phyloP scores from a whole-genome alignment of 306 rosid genomes.

The Begonia loranthoides region DNA sequence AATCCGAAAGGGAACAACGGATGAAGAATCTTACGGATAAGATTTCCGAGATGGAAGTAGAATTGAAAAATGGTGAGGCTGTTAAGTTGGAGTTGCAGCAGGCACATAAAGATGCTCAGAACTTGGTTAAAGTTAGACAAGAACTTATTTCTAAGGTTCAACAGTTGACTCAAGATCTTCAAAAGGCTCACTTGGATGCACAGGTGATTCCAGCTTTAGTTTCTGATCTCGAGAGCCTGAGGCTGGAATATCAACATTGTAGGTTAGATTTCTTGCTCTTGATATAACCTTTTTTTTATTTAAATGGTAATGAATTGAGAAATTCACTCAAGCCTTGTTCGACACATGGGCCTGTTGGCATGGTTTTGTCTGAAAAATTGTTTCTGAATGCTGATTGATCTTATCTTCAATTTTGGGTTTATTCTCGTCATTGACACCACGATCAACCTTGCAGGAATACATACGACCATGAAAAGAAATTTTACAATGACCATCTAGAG shows the following conservation, averaged over 20 bases:
- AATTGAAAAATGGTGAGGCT: slow-evolving; percentile 41
- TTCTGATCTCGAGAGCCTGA: slow-evolving; percentile 60
- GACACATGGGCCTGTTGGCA: no score
- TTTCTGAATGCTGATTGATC: no score
- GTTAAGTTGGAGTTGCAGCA: slow-evolving; percentile 32
- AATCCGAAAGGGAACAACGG: slow-evolving; percentile 78
- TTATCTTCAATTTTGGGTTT: no score
- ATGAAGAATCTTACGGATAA: slow-evolving; percentile 37
- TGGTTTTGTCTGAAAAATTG: no score
- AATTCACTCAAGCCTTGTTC: no score
- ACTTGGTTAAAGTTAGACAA: slow-evolving; percentile 47
- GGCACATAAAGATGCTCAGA: slow-evolving; percentile 32
- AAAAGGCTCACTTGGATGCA: slow-evolving; percentile 61
- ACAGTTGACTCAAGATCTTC: slow-evolving; percentile 68
- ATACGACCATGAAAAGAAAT: slow-evolving; percentile 82
- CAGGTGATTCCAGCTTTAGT: slow-evolving; percentile 71
- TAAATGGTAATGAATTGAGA: no score
- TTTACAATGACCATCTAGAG: slow-evolving; percentile 88
- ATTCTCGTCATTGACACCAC: no score
- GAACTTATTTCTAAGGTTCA: slow-evolving; percentile 66
- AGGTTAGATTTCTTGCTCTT: slow-evolving; percentile 27
- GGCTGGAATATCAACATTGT: slow-evolving; percentile 94
- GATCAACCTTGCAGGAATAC: slow-evolving; percentile 60
- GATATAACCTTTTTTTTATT: no score
- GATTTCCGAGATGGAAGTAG: slow-evolving; percentile 70